Base-by-base conservation (phyloP, 768 basidiomycete species). In the Leucosporidium creatinivorum region DNA sequence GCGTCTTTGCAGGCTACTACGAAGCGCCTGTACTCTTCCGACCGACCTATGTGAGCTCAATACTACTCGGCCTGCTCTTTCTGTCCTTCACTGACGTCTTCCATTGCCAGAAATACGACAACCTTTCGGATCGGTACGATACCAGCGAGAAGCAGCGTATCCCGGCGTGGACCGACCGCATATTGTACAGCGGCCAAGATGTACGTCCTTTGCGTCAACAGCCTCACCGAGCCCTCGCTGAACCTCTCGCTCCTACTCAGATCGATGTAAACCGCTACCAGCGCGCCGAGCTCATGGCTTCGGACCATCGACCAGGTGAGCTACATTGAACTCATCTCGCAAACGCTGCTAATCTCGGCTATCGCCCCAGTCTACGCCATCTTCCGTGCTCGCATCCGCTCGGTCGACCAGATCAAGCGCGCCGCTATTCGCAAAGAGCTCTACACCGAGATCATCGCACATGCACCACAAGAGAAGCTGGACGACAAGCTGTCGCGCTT, bases 141-240 rank as follows among this genome's bases (percentile, higher is more conserved):
- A 89, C 91, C 19, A 89, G 91, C 76, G 96, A 98, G 79, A 99
- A 98, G 81, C 85, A 87, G 84, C 85, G 96, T 30, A 88, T 96
- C 75, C 96, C 96, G 8, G 91, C 94, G 23, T 98, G 93, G 93
- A 98, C 94, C 74, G 96, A 99, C 81, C 89, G 96, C n/a, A 85
- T 99, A 12, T 77, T 99, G 66, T 93, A 87, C 80, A 85, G 84
- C 68, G 94, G 94, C 15, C 75, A 75, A 44, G 80, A 81, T 44
- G 77, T 77, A 54, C 52, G 73, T 74, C 4, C 8, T 17, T n/a
- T 23, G 3, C 10, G n/a, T 26, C 1, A 23, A 26, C 21, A 18
- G n/a, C 1, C 58, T 19, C 47, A 30, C 18, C 26, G 8, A 15
- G 4, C 18, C 1, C 10, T 21, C 4, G 48, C 26, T 59, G 21